phyloP scores from a whole-genome alignment of 1,284 basidiomycete genomes.

The Irpex rosettiformis region DNA sequence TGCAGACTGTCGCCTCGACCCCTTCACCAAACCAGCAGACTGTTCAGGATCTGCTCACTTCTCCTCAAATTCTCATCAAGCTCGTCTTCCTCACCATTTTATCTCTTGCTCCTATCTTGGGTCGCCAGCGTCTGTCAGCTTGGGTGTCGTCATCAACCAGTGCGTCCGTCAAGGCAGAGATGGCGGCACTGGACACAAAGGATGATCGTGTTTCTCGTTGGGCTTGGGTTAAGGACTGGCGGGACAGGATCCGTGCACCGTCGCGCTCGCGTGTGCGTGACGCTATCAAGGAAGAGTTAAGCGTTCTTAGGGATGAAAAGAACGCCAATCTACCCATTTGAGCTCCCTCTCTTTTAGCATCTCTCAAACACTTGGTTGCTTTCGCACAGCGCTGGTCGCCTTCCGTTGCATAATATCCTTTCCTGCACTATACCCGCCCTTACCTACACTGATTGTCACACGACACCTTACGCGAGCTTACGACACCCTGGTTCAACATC shows the following conservation, averaged over 20 bases:
- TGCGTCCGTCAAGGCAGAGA: slow-evolving; percentile 10
- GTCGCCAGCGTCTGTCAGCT: slow-evolving; percentile 55
- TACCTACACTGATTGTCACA: background rate
- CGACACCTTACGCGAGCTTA: background rate
- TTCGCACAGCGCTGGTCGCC: background rate
- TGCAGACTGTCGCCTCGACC: slow-evolving; percentile 71
- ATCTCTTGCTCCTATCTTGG: slow-evolving; percentile 76
- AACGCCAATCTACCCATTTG: slow-evolving; percentile 26
- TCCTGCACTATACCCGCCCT: slow-evolving; percentile 5
- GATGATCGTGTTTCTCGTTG: slow-evolving; percentile 45
- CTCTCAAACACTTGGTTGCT: background rate
- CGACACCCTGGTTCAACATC: background rate
- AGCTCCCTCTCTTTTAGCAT: slow-evolving; percentile 4
- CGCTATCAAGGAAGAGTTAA: slow-evolving; percentile 22
- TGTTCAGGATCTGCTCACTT: slow-evolving; percentile 66
- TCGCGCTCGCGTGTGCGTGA: slow-evolving; percentile 39
- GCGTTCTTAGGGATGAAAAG: slow-evolving; percentile 28
- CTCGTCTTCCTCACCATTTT: slow-evolving; percentile 70
- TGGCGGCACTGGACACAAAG: slow-evolving; percentile 7
- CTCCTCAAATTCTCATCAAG: slow-evolving; percentile 70
- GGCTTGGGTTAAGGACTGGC: slow-evolving; percentile 61
- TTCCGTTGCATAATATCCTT: background rate
- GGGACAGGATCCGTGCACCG: slow-evolving; percentile 42
- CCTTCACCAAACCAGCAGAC: slow-evolving; percentile 66
- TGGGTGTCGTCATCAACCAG: slow-evolving; percentile 40